Evolutionary conservation across 495 filamentous ascomycete species (phyloP).

Genomic region (Trichoderma gamsii): DNA sequence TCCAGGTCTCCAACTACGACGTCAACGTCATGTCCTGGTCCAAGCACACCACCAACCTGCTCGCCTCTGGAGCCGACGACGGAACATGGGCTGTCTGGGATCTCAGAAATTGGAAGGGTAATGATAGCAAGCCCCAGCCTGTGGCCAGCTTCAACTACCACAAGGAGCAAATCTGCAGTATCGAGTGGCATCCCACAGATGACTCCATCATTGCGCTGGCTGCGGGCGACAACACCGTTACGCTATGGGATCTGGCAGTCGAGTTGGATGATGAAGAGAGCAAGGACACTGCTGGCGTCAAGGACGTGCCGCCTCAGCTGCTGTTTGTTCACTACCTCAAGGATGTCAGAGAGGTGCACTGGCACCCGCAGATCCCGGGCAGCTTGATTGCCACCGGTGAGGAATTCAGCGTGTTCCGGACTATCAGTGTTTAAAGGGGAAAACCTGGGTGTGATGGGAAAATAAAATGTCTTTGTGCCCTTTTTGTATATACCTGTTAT

Average conservation of each 20-base stretch:
- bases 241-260: conserved; percentile 93
- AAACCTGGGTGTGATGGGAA: neutral
- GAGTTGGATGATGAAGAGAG: conserved; percentile 96
- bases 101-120: conserved; percentile 84
- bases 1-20: conserved; percentile 75
- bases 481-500: conserved; percentile 11
- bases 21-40: conserved; percentile 98
- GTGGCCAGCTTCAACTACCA: conserved; percentile 91
- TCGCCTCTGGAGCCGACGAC: conserved; percentile 90
- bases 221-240: conserved; percentile 88
- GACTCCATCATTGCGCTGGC: conserved; percentile 91
- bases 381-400: conserved; percentile 83
- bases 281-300: conserved; percentile 75
- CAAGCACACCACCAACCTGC: conserved; percentile 72
- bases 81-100: conserved; percentile 97
- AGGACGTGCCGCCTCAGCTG: conserved; percentile 88
- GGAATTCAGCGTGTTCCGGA: conserved; percentile 69
- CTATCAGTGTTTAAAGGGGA: conserved; percentile 54
- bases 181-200: conserved; percentile 97
- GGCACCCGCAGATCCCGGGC: conserved; percentile 96
- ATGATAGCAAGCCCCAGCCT: conserved; percentile 52
- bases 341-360: conserved; percentile 88
- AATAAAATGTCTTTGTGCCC: neutral
- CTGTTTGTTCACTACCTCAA: conserved; percentile 96
- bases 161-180: conserved; percentile 87